Evolutionary conservation across 2,329 filamentous ascomycete genomes (phyloP).

Genomic region (Penicillium oxalicum): DNA sequence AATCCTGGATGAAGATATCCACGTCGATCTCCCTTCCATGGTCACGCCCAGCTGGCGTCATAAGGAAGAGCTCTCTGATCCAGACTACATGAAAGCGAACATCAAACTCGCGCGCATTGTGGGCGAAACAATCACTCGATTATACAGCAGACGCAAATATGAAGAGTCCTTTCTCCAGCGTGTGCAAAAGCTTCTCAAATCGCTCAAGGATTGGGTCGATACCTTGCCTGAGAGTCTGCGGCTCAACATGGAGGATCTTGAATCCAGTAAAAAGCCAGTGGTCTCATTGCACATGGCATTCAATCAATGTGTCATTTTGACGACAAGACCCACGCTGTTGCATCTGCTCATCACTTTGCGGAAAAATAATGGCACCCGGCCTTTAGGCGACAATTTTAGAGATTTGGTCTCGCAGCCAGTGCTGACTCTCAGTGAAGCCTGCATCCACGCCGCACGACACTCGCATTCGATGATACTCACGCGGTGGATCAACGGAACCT

Average conservation of each 20-base stretch:
- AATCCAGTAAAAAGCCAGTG: conserved; percentile 29
- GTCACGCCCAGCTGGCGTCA: conserved; percentile 27
- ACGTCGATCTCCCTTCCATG: conserved; percentile 34
- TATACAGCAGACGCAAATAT: conserved; percentile 34
- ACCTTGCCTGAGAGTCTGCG: conserved; percentile 31
- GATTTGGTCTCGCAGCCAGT: conserved; percentile 34
- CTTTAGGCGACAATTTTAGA: conserved; percentile 1
- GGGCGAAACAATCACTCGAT: conserved; percentile 30
- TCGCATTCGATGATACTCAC: conserved; percentile 35
- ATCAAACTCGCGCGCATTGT: conserved; percentile 35
- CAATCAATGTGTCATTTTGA: conserved; percentile 37
- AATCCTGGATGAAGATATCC: conserved; percentile 46
- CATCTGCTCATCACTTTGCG: conserved; percentile 34
- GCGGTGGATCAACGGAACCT: conserved; percentile 35
- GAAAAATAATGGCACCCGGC: conserved; percentile 15
- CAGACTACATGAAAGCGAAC: conserved; percentile 33
- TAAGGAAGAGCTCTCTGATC: conserved; percentile 34
- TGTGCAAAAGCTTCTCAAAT: conserved; percentile 37
- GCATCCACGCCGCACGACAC: conserved; percentile 34
- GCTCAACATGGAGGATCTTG: conserved; percentile 28
- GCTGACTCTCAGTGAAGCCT: conserved; percentile 34
- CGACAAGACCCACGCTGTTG: conserved; percentile 36
- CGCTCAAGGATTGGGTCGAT: conserved; percentile 36
- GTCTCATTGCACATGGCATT: conserved; percentile 36
- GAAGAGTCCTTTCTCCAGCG: conserved; percentile 35